Conservation (phyloP, 2,329 filamentous ascomycete genomes). For the Tolypocladium paradoxum region DNA sequence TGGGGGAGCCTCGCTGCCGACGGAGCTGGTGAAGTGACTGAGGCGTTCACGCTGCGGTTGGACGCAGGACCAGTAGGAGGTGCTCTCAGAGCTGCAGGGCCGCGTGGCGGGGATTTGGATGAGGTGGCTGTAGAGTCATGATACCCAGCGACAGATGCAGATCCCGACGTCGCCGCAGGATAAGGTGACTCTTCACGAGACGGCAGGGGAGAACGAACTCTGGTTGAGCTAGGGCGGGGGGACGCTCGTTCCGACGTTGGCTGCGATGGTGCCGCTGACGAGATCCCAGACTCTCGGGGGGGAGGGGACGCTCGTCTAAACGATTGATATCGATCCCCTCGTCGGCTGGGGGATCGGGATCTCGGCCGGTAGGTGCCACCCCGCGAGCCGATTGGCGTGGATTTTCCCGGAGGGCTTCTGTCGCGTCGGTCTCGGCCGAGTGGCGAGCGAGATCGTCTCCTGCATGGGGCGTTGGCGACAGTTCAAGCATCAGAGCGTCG, state of each 20-base stretch:
- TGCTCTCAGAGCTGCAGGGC: constrained; percentile 40
- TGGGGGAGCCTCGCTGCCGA: constrained; percentile 22
- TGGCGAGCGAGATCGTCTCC: constrained; percentile 45
- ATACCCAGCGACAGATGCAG: constrained; percentile 11
- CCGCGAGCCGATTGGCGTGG: constrained; percentile 17
- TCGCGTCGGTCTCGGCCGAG: constrained; percentile 34
- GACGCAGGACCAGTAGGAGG: constrained; percentile 34
- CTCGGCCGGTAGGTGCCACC: constrained; percentile 40
- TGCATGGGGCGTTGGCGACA: constrained; percentile 9
- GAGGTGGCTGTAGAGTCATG: constrained; percentile 17
- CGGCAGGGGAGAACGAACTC: constrained; percentile 34
- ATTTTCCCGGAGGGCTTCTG: constrained; percentile 18
- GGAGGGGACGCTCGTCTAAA: constrained; percentile 35
- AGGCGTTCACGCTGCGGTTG: constrained; percentile 26
- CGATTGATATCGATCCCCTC: constrained; percentile 31
- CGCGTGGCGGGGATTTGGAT: constrained; percentile 40
- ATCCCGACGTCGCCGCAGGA: constrained; percentile 11
- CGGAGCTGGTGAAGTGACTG: constrained; percentile 23
- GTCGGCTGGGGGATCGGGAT: constrained; percentile 39
- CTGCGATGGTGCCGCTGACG: constrained; percentile 40
- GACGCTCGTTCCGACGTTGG: constrained; percentile 40
- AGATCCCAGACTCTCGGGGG: constrained; percentile 35
- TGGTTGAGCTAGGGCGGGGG: constrained; percentile 36
- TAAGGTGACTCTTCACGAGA: constrained; percentile 31
- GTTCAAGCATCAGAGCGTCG: no score